Evolutionary conservation across 495 filamentous ascomycete species (phyloP), one percentile per base, ranked within the genome.

Genomic region (Clohesyomyces aquaticus): DNA sequence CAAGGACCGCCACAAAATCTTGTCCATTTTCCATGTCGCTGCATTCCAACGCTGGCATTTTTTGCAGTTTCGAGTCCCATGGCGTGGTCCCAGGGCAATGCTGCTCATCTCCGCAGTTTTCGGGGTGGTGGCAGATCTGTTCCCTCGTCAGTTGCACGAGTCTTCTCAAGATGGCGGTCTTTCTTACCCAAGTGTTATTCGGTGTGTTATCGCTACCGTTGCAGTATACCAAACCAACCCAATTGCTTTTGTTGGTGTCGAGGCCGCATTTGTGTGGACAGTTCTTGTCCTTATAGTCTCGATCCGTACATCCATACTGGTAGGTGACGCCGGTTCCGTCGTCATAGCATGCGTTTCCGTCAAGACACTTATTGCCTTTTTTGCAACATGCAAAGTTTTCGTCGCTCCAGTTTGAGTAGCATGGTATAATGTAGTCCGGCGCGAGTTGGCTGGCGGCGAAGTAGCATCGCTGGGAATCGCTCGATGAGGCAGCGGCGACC

Each of bases 211-310:
- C 22, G 4, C 22, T 41, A 2, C 61, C 61, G 32, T 65, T 41
- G 26, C 63, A 66, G 23, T 49, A 56, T 3, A 66, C 57, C 2
- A 66, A 28, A 1, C 63, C 63, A 19, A 45, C 28, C 63, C 57
- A 66, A 26, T 50, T 32, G 4, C 47, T 23, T 10, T 32, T 55
- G 26, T 22, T 22, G 22, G 22, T 27, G 25, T 58, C 51, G 8
- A 60, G 55, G 11, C 28, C 50, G 47, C 66, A 69, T 35, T 69
- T 69, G 28, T 46, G 6, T 6, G 61, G 66, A 32, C 66, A 69
- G 2, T 21, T 51, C 14, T 25, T n/a, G 26, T 64, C 41, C 21
- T 56, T 29, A 26, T 65, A 65, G 1, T 10, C 41, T n/a, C 8
- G 6, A 27, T 64, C 60, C 1, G 66, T 69, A 42, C 60, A 61